phyloP scores from a whole-genome alignment of 2,329 filamentous ascomycete genomes.

The Curvularia sp. region DNA sequence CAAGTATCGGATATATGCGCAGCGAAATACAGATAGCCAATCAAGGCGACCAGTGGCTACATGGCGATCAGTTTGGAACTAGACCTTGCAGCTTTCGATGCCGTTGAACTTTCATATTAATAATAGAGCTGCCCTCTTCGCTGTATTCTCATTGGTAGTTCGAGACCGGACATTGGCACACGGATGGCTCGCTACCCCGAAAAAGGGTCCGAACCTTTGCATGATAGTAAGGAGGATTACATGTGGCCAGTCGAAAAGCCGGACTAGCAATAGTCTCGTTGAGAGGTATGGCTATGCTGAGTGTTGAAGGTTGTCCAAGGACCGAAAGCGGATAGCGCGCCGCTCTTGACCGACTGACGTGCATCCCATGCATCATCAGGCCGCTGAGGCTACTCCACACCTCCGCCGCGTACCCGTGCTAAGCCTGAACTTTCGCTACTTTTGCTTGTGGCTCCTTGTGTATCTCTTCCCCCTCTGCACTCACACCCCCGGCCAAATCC shows the following conservation, averaged over 20 bases:
- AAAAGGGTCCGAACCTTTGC: background rate
- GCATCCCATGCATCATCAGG: slow-evolving; percentile 16
- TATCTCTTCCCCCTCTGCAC: slow-evolving; percentile 13
- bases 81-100: background rate
- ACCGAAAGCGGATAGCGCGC: slow-evolving; percentile 17
- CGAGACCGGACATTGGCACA: background rate
- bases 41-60: background rate
- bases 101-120: background rate
- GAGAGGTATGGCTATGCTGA: background rate
- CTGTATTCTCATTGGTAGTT: background rate
- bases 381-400: slow-evolving; percentile 25
- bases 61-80: background rate
- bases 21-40: background rate
- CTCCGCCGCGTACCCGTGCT: slow-evolving; percentile 28
- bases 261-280: background rate
- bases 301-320: background rate
- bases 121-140: background rate
- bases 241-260: background rate
- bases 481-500: slow-evolving; percentile 1
- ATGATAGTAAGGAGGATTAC: background rate
- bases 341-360: slow-evolving; percentile 20
- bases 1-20: slow-evolving; percentile 1
- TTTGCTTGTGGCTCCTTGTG: slow-evolving; percentile 11
- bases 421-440: slow-evolving; percentile 22
- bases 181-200: background rate